These are phyloP conservation scores for Trifolium fragiferum DNA, from an alignment of 306 rosid species.

Conservation along the genomic window DNA sequence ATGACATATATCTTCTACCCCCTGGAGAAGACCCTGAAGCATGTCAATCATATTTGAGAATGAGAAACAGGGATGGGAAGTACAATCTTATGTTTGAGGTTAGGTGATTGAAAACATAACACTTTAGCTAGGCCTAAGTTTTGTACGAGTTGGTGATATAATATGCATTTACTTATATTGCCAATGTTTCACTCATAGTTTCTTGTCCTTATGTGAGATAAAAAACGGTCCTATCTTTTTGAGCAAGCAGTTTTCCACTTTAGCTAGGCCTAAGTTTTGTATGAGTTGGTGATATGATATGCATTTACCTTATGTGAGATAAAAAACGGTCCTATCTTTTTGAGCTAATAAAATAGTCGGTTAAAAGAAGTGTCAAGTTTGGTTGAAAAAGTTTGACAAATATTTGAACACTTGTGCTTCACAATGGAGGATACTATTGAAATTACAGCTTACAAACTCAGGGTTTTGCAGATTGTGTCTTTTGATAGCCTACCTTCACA, in stretches of 20 bases:
- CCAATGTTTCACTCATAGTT: conserved; percentile 18
- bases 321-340: conserved; percentile 19
- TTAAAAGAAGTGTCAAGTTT: conserved; percentile 19
- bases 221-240: conserved; percentile 17
- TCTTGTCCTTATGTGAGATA: conserved; percentile 21
- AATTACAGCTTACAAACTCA: conserved; percentile 20
- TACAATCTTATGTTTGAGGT: conserved; percentile 99
- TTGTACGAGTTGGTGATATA: conserved; percentile 10
- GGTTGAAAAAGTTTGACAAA: conserved; percentile 18
- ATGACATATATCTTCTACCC: conserved; percentile 97
- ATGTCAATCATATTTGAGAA: conserved; percentile 97
- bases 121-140: conserved; percentile 13
- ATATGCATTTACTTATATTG: conserved; percentile 29
- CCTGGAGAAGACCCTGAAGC: conserved; percentile 99
- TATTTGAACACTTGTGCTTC: conserved; percentile 4
- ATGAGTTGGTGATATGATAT: too few species aligned
- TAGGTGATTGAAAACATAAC: conserved; percentile 39
- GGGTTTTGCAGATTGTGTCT: conserved; percentile 24
- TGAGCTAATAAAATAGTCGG: conserved; percentile 21
- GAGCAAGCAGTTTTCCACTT: conserved; percentile 22
- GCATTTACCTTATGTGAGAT: conserved; percentile 21
- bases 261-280: too few species aligned
- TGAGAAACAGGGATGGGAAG: conserved; percentile 98
- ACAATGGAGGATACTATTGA: conserved; percentile 13
- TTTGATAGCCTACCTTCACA: conserved; percentile 13